A percentile compares a stretch with the other conserved stretches of the same genome.
Evolutionary conservation across 2,329 filamentous ascomycete genomes (phyloP).

Genomic region (Thielaviopsis ethacetica): DNA sequence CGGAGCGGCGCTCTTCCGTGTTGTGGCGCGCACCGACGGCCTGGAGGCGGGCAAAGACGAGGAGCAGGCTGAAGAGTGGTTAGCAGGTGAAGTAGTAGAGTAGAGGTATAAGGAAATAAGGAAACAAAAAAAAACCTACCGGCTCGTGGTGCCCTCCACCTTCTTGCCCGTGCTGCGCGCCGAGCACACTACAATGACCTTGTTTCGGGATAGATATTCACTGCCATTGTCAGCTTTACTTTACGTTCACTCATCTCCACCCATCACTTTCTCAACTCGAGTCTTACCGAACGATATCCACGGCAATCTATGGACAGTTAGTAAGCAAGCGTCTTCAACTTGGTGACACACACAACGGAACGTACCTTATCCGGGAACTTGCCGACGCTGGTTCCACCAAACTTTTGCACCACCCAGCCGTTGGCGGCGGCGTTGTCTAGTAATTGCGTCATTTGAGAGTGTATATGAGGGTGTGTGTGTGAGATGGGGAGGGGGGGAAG

Average conservation of each 20-base stretch:
- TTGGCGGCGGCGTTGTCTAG: constrained; percentile 22
- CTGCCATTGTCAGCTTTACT: constrained; percentile 5
- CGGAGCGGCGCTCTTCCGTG: constrained; percentile 33
- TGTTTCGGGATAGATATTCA: constrained; percentile 40
- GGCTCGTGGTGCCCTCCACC: constrained; percentile 84
- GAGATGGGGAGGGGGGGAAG: not conserved
- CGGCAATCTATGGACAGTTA: constrained; percentile 23
- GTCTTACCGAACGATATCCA: constrained; percentile 27
- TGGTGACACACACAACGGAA: too few species aligned
- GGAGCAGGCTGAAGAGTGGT: constrained; percentile 27
- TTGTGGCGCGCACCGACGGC: constrained; percentile 35
- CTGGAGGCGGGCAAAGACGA: constrained; percentile 41
- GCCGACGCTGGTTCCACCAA: constrained; percentile 86
- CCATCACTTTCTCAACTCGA: too few species aligned
- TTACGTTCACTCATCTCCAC: too few species aligned
- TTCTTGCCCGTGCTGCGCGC: constrained; percentile 91
- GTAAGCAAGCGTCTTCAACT: too few species aligned
- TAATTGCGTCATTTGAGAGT: constrained; percentile 3
- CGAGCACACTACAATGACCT: constrained; percentile 87
- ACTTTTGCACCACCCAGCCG: constrained; percentile 83
- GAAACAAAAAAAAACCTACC: constrained; percentile 38
- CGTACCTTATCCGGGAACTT: constrained; percentile 65
- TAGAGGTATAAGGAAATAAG: constrained; percentile 1
- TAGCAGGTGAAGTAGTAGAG: too few species aligned
- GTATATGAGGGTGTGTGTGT: too few species aligned